Conservation (phyloP, 208 protist species). For the Trichomonas tenax region DNA sequence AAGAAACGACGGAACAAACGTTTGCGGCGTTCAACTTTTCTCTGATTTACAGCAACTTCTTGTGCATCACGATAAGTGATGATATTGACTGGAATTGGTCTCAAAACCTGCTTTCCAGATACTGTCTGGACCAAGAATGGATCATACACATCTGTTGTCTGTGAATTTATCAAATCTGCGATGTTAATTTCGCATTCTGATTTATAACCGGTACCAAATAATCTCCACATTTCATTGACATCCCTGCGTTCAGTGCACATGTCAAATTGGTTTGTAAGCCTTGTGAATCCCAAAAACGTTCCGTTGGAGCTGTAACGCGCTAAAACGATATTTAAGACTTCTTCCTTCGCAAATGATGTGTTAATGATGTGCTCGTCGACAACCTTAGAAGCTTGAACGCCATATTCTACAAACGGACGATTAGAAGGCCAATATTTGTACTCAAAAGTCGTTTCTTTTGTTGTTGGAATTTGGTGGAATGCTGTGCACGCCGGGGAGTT, state of each 20-base stretch:
- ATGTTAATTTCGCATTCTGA: neutral
- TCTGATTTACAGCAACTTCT: neutral
- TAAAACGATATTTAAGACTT: neutral
- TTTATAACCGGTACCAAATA: neutral
- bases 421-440: neutral
- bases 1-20: neutral
- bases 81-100: neutral
- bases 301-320: neutral
- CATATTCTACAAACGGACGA: neutral
- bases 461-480: neutral
- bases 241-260: neutral
- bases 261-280: neutral
- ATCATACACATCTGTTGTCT: neutral
- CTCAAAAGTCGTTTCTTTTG: neutral
- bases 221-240: neutral
- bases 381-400: neutral
- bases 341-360: neutral
- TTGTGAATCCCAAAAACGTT: neutral
- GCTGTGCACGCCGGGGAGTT: neutral
- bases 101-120: neutral
- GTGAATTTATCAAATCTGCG: neutral
- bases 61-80: neutral
- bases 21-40: neutral
- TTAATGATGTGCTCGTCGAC: neutral
- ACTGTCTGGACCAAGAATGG: neutral